Evolutionary conservation across 129 eudicot genomes (phyloP), one percentile per base, ranked within the genome.

Genomic region (Mikania micrantha): DNA sequence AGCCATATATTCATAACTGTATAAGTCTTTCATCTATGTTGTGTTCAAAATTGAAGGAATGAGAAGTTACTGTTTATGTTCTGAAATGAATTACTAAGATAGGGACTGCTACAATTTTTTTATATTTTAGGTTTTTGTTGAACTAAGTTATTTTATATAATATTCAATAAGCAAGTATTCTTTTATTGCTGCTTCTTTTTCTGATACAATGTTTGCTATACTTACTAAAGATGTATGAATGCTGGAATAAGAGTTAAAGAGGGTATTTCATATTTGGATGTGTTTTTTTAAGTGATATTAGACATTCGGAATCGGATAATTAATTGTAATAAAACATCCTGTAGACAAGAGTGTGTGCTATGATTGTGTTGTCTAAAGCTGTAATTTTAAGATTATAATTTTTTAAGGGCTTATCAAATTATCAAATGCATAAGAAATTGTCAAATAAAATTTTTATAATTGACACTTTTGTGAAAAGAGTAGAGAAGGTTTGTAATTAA

Each of bases 71-170:
- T 22, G 29, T 52, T 52, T 3, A 22, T 22, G n/a, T 52, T 22
- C 16, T 52, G 32, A 52, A 8, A 52, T 20, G 9, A 50, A 24
- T 21, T 52, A 52, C 3, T 52, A 52, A 52, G 4, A 52, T 22
- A 22, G 32, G 7, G 16, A 3, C 24, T 52, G 60, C 60, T 52
- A 52, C 29, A 4, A 19, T 0, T 21, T 21, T 21, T 52, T 22
- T 11, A 24, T 22, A 24, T 22, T 9, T 52, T 52, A 22, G 29
- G 60, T 11, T 3, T 22, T 52, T n/a, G 2, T 22, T 52, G 49
- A 19, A 66, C 17, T 49, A 29, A 60, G 73, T 17, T 42, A 67
- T 67, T 62, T 75, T 56, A 20, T 45, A 9, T 57, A 32, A 32
- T 32, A 32, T 32, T 71, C 27, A 34, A n/a, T 21, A 40, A 31